These are phyloP conservation scores for Beauveria varroae DNA, from an alignment of 2,329 filamentous ascomycete genomes.

Conservation along the genomic window DNA sequence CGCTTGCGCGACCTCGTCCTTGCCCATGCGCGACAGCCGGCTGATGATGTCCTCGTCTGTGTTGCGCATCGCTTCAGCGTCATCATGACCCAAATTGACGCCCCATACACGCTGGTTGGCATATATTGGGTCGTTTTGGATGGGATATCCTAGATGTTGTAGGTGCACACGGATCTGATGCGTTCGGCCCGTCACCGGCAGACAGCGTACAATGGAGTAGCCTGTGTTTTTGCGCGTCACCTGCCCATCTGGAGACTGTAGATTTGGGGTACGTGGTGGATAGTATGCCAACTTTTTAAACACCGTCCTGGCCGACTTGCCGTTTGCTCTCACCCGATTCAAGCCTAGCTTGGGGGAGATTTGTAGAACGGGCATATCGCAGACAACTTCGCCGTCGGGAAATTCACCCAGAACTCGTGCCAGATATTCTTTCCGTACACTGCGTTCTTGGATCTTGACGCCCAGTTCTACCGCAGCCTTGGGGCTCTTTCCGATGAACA, in stretches of 20 bases:
- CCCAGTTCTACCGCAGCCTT: constrained; percentile 72
- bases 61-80: constrained; percentile 58
- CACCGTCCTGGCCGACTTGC: constrained; percentile 82
- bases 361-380: constrained; percentile 86
- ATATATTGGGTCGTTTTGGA: constrained; percentile 96
- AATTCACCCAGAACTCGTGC: constrained; percentile 88
- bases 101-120: constrained; percentile 92
- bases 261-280: constrained; percentile 38
- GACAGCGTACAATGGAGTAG: constrained; percentile 90
- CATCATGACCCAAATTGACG: constrained; percentile 60
- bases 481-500: constrained; percentile 91
- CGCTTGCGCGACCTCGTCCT: constrained; percentile 83
- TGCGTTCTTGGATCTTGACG: constrained; percentile 68
- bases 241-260: constrained; percentile 17
- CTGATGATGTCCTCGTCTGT: constrained; percentile 87
- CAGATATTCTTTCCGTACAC: constrained; percentile 91
- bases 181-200: constrained; percentile 87
- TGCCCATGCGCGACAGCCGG: constrained; percentile 82
- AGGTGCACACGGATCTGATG: constrained; percentile 94
- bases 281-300: constrained; percentile 94
- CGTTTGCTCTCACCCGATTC: constrained; percentile 88
- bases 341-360: constrained; percentile 93
- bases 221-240: constrained; percentile 55
- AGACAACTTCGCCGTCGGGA: constrained; percentile 83
- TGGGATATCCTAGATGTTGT: constrained; percentile 89